Conservation (phyloP, 2,329 filamentous ascomycete genomes). For the Neocatenulostroma microsporum region DNA sequence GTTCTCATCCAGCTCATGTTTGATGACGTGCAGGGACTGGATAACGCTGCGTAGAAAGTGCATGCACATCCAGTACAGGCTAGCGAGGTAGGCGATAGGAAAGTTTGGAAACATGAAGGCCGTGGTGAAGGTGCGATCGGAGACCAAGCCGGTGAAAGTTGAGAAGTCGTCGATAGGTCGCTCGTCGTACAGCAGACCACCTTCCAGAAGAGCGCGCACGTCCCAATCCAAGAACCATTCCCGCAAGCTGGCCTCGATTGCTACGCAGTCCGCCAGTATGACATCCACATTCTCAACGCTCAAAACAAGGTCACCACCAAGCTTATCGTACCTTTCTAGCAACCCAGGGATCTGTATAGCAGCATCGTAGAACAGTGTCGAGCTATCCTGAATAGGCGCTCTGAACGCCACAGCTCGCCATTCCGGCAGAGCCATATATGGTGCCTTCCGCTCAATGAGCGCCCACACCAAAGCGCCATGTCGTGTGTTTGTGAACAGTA, state of each 20-base stretch:
- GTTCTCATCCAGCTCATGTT: slow-evolving; percentile 11
- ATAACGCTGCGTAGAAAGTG: slow-evolving; percentile 21
- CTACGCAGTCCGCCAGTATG: slow-evolving; percentile 15
- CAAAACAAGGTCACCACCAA: slow-evolving; percentile 9
- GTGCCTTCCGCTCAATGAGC: slow-evolving; percentile 22
- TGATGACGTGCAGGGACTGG: slow-evolving; percentile 16
- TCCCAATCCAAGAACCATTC: slow-evolving; percentile 20
- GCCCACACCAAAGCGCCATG: slow-evolving; percentile 21
- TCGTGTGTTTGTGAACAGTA: slow-evolving; percentile 23
- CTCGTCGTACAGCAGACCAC: slow-evolving; percentile 10
- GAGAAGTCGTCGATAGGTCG: slow-evolving; percentile 19
- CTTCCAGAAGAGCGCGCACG: slow-evolving; percentile 7
- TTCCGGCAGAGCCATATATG: slow-evolving; percentile 20
- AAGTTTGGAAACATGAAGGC: slow-evolving; percentile 24
- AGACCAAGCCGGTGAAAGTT: slow-evolving; percentile 16
- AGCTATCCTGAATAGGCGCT: slow-evolving; percentile 17
- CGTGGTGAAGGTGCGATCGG: slow-evolving; percentile 20
- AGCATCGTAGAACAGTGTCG: slow-evolving; percentile 22
- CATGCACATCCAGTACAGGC: slow-evolving; percentile 26
- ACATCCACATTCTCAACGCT: slow-evolving; percentile 11
- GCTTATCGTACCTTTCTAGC: slow-evolving; percentile 19
- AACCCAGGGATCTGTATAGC: slow-evolving; percentile 24
- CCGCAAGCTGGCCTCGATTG: slow-evolving; percentile 17
- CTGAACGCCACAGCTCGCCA: slow-evolving; percentile 23
- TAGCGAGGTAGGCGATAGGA: slow-evolving; percentile 22